Evolutionary conservation across 352 stramenopile species (phyloP), one percentile per base, ranked within the genome.

Genomic region (Elongisporangium undulatum): DNA sequence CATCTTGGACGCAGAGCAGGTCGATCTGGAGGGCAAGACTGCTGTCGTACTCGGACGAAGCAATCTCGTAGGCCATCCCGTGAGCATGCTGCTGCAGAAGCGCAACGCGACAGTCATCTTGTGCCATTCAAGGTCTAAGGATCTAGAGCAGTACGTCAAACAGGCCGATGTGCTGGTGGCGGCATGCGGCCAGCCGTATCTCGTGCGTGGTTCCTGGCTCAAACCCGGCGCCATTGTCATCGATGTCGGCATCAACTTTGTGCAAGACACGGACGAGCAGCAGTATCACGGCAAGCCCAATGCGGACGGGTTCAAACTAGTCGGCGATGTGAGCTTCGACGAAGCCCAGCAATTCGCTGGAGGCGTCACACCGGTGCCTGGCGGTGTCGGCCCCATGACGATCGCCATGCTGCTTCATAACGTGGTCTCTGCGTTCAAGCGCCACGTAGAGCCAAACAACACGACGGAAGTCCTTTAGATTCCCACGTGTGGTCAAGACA

Each of bases 211-310:
- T 15, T 79, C 92, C 45, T 99, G 97, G 97, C 71, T 99, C 38
- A 99, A 99, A 69, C 83, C 92, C 13, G 97, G 97, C 17, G 94
- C 92, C 13, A 89, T 97, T 5, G 97, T 99, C 7, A 95, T 99
- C 65, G 97, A 99, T 76, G 97, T 99, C 16, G 98, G 98, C 8
- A 99, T 99, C 71, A 99, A 99, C 67, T 97, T 94, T 62, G 91
- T 99, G 3, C 49, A 73, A 3, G 60, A 66, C 19, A 56, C 64
- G 0, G 61, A 71, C n/a, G 24, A 49, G 16, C 55, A 48, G 9
- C 0, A 15, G 10, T 92, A 81, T 53, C 75, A 92, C 61, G 79
- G 79, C 6, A 50, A 70, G 21, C 56, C 64, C 26, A 92, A 86
- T 50, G 60, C 59, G 16, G 81, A 95, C 55, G 95, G 96, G 21